Evolutionary conservation across 495 filamentous ascomycete species (phyloP), one percentile per base, ranked within the genome.

Genomic region (Penicillium bialowiezense): DNA sequence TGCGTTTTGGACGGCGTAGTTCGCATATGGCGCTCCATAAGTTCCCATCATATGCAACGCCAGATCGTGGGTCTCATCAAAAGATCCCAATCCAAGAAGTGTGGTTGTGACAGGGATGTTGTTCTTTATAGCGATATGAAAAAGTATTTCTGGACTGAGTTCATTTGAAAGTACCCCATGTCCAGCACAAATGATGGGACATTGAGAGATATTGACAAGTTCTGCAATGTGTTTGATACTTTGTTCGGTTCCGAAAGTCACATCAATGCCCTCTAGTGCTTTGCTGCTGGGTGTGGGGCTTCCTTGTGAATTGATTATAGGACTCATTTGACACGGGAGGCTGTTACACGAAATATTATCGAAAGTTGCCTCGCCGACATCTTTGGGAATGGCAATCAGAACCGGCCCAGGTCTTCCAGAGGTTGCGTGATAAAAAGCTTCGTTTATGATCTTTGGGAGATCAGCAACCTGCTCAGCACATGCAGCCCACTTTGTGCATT

Each of bases 401-500:
- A 85, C 82, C 9, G 82, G 82, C 14, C 82, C 82, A 20, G 80
- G 80, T 15, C 80, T 68, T 24, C 80, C 80, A 44, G 70, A 76
- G 14, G 72, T 81, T 1, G 81, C 80, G 49, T 82, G 83, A 56
- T 82, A 78, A 50, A 84, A 85, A 2, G 81, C 81, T 58, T 84
- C 81, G 39, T 83, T 77, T 33, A 84, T 83, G 31, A 73, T 64
- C 35, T 72, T 67, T 10, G 82, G 81, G 14, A 84, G 70, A 41
- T 85, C 80, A 9, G 75, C 76, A 33, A 82, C 73, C 45, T 76
- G 77, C 58, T 80, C 81, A 39, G 81, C 80, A 73, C 79, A 78
- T n/a, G 77, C 72, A 50, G 82, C 83, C 81, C 81, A 85, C 62
- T 85, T 83, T 7, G 81, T 85, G 64, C 81, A 83, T n/a, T 80